phyloP scores from a whole-genome alignment of 176 grass and related monocot genomes.

The Avena atlantica region DNA sequence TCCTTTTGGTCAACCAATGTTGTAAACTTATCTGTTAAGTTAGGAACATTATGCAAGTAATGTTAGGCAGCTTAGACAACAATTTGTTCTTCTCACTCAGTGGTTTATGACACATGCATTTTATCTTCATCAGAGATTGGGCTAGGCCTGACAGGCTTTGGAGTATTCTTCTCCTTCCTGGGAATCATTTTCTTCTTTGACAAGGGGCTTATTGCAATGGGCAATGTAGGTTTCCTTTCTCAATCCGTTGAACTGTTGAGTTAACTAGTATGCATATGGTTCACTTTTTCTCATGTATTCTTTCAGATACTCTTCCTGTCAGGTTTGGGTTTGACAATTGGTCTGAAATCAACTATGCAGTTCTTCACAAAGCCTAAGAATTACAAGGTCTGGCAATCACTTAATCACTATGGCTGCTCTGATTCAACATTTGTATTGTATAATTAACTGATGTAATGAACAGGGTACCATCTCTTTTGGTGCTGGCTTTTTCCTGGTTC shows the following conservation, averaged over 20 bases:
- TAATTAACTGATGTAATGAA: constrained; percentile 41
- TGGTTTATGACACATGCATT: constrained; percentile 32
- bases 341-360: constrained; percentile 98
- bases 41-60: constrained; percentile 14
- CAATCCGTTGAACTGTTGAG: not conserved
- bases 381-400: constrained; percentile 70
- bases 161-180: constrained; percentile 94
- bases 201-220: constrained; percentile 94
- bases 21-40: constrained; percentile 7
- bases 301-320: constrained; percentile 96
- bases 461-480: constrained; percentile 99
- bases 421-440: constrained; percentile 8
- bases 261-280: constrained; percentile 37
- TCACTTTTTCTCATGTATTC: constrained; percentile 30
- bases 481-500: constrained; percentile 80
- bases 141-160: constrained; percentile 91
- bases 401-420: not conserved
- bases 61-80: not conserved
- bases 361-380: constrained; percentile 98
- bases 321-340: constrained; percentile 93
- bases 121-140: constrained; percentile 74
- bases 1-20: not conserved
- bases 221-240: constrained; percentile 68
- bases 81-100: constrained; percentile 35
- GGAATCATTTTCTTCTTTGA: constrained; percentile 97